A percentile compares a stretch with the other conserved stretches of the same genome.
These are phyloP conservation scores for Croton setiger DNA, from an alignment of 441 rosid genomes.

Conservation along the genomic window DNA sequence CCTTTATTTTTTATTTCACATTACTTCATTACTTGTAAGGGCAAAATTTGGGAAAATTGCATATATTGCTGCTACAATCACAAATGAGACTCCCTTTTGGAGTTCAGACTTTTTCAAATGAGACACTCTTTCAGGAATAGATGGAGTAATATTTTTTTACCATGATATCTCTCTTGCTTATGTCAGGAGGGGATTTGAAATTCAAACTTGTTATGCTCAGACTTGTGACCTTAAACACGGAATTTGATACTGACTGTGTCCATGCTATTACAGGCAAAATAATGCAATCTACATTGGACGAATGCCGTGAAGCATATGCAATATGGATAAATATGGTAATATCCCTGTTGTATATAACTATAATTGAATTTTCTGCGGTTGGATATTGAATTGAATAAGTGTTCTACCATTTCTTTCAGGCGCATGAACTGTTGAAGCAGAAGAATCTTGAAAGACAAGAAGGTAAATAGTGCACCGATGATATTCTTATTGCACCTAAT, in stretches of 20 bases:
- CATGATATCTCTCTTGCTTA: too few relatives aligned
- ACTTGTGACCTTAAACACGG: background rate
- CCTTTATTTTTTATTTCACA: too few relatives aligned
- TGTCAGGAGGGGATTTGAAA: too few relatives aligned
- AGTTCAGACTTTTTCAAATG: too few relatives aligned
- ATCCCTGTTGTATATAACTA: background rate
- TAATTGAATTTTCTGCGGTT: conserved; percentile 10
- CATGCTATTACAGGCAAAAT: conserved; percentile 59
- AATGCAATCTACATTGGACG: conserved; percentile 85
- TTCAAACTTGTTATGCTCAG: background rate
- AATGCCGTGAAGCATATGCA: conserved; percentile 83
- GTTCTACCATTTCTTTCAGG: conserved; percentile 41
- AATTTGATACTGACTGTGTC: conserved; percentile 14
- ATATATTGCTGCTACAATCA: too few relatives aligned
- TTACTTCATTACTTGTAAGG: too few relatives aligned
- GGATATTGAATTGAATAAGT: conserved; percentile 1
- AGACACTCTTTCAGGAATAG: too few relatives aligned
- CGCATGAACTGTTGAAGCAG: conserved; percentile 66
- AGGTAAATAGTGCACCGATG: conserved; percentile 31
- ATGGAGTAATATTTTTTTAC: too few relatives aligned
- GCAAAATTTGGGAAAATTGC: too few relatives aligned
- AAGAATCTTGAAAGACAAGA: conserved; percentile 60
- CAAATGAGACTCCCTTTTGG: too few relatives aligned
- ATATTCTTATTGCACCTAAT: background rate
- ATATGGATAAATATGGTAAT: conserved; percentile 67